Percentiles rank a stretch among this genome's conserved stretches.
These are phyloP conservation scores for Tylopilus subfusipes DNA, from an alignment of 768 basidiomycete species.

Conservation along the genomic window DNA sequence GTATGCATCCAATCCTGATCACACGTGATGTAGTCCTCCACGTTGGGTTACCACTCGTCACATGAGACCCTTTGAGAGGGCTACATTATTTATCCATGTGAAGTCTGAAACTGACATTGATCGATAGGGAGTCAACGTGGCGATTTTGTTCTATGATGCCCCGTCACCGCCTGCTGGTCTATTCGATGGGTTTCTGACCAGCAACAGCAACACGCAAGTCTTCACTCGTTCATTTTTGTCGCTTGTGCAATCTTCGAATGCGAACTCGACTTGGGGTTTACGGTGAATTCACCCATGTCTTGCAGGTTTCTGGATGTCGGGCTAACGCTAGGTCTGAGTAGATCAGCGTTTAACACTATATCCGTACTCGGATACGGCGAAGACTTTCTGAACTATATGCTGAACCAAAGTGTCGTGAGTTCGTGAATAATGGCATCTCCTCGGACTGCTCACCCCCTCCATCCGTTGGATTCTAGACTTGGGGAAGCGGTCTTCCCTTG, in stretches of 20 bases:
- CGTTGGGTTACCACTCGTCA: background rate
- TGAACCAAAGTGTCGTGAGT: slow-evolving; percentile 19
- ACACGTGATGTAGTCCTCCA: slow-evolving; percentile 1
- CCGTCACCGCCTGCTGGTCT: slow-evolving; percentile 29
- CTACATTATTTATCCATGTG: slow-evolving; percentile 1
- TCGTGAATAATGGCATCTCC: background rate
- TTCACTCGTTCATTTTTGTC: slow-evolving; percentile 25
- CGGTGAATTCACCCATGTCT: slow-evolving; percentile 18
- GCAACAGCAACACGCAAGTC: slow-evolving; percentile 6
- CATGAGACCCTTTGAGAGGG: background rate
- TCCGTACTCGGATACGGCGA: slow-evolving; percentile 23
- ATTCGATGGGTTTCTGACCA: slow-evolving; percentile 31
- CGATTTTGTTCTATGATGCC: slow-evolving; percentile 56
- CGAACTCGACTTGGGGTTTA: slow-evolving; percentile 17
- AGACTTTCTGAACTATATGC: slow-evolving; percentile 18
- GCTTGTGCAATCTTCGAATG: slow-evolving; percentile 20
- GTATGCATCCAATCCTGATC: slow-evolving; percentile 26
- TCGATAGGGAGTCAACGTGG: slow-evolving; percentile 16
- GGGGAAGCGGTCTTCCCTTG: slow-evolving; percentile 37
- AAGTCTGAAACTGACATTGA: slow-evolving; percentile 5
- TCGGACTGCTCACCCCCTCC: background rate
- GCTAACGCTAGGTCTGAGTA: slow-evolving; percentile 6
- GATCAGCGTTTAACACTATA: slow-evolving; percentile 21
- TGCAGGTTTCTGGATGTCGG: background rate
- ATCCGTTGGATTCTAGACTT: slow-evolving; percentile 33